A percentile compares a stretch with the other conserved stretches of the same genome.
These are phyloP conservation scores for Schrenkiella parvula DNA, from an alignment of 345 rosid genomes.

Conservation along the genomic window DNA sequence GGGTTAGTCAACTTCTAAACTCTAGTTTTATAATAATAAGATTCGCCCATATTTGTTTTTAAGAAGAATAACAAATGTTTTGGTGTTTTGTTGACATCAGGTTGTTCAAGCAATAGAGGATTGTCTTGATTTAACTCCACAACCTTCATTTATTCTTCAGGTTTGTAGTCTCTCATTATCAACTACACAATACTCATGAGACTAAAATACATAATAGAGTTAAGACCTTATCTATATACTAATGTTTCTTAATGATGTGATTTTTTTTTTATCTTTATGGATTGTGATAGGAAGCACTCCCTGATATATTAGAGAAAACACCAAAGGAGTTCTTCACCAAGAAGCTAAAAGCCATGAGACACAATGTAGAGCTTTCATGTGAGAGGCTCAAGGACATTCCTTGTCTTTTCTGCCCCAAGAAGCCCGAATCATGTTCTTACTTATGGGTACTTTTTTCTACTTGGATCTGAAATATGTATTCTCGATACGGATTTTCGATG, in stretches of 20 bases:
- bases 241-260: too few relatives aligned
- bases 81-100: constrained; percentile 13
- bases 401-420: constrained; percentile 47
- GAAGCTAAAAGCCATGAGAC: neutral
- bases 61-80: neutral
- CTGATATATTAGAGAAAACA: neutral
- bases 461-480: neutral
- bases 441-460: constrained; percentile 43
- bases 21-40: neutral
- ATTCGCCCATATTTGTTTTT: neutral
- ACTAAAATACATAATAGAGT: too few relatives aligned
- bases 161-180: constrained; percentile 5
- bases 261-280: neutral
- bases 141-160: constrained; percentile 51
- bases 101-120: constrained; percentile 40
- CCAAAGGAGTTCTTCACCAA: neutral
- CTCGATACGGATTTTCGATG: too few relatives aligned
- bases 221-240: too few relatives aligned
- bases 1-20: constrained; percentile 31
- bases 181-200: neutral
- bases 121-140: constrained; percentile 32
- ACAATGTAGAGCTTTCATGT: constrained; percentile 1
- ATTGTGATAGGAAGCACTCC: neutral
- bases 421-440: constrained; percentile 65
- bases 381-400: constrained; percentile 52